A percentile compares a stretch with the other conserved stretches of the same genome.
Evolutionary conservation across 164 flowering plant genomes (phyloP).

Genomic region (Piper longum): DNA sequence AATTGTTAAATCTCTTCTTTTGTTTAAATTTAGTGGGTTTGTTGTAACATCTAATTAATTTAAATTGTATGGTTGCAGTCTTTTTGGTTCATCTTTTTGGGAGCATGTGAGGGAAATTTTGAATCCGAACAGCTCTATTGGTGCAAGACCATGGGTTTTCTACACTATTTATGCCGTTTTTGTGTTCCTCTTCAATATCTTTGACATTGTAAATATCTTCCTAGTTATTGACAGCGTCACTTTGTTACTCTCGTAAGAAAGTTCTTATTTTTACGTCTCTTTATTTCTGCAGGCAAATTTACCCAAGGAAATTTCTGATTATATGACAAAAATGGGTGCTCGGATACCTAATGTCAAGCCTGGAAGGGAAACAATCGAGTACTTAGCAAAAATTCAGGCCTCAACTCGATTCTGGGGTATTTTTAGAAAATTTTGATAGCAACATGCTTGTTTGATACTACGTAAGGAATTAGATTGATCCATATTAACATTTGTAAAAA

Average conservation of each 20-base stretch:
- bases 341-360: conserved; percentile 93
- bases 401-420: conserved; percentile 99
- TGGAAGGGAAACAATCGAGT: conserved; percentile 83
- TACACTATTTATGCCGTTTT: conserved; percentile 78
- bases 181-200: conserved; percentile 84
- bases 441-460: background rate
- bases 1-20: background rate
- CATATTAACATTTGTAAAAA: background rate
- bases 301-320: conserved; percentile 97
- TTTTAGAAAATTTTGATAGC: background rate
- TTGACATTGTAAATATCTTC: conserved; percentile 83
- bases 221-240: background rate
- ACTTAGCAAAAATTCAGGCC: conserved; percentile 82
- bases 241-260: background rate
- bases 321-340: conserved; percentile 96
- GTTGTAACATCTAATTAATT: conserved; percentile 9
- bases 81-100: conserved; percentile 73
- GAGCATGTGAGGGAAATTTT: conserved; percentile 63
- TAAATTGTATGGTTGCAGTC: conserved; percentile 29
- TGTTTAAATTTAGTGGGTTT: background rate
- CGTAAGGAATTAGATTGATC: background rate
- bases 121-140: conserved; percentile 70
- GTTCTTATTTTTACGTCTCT: background rate
- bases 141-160: conserved; percentile 91
- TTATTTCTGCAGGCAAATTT: conserved; percentile 62